Evolutionary conservation across 805 yeast genomes (phyloP).

Genomic region (Candida odintsovae): DNA sequence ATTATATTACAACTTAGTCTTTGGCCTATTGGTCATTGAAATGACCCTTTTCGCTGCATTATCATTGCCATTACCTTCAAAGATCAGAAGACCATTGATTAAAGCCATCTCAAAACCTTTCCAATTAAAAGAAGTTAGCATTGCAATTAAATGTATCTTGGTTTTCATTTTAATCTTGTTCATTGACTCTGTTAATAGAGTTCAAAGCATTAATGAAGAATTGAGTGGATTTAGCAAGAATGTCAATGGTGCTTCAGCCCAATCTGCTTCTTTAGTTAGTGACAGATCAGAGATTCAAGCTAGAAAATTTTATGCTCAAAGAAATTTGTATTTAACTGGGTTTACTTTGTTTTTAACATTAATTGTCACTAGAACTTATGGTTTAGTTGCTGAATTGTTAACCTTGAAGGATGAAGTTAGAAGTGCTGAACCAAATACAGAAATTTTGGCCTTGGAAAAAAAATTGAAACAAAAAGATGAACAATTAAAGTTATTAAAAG

Average conservation of each 20-base stretch:
- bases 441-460: slow-evolving; percentile 13
- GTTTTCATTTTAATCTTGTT: slow-evolving; percentile 82
- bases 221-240: slow-evolving; percentile 32
- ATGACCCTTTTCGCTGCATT: slow-evolving; percentile 72
- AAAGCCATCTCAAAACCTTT: slow-evolving; percentile 61
- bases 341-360: slow-evolving; percentile 87
- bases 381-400: slow-evolving; percentile 68
- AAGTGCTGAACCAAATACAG: slow-evolving; percentile 25
- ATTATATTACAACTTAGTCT: slow-evolving; percentile 37
- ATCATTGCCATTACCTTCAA: slow-evolving; percentile 82
- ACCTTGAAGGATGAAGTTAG: slow-evolving; percentile 56
- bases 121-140: slow-evolving; percentile 62
- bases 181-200: slow-evolving; percentile 83
- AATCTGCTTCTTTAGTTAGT: slow-evolving; percentile 27
- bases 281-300: slow-evolving; percentile 85
- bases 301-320: slow-evolving; percentile 89
- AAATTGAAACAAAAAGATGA: slow-evolving; percentile 43
- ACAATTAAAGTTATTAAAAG: slow-evolving; percentile 62
- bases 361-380: slow-evolving; percentile 78
- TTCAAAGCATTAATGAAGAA: slow-evolving; percentile 62
- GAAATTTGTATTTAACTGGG: slow-evolving; percentile 94
- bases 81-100: slow-evolving; percentile 62
- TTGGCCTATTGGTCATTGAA: slow-evolving; percentile 71
- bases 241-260: slow-evolving; percentile 15
- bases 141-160: slow-evolving; percentile 73